Evolutionary conservation across 768 basidiomycete genomes (phyloP).

Genomic region (Mycena capillaripes): DNA sequence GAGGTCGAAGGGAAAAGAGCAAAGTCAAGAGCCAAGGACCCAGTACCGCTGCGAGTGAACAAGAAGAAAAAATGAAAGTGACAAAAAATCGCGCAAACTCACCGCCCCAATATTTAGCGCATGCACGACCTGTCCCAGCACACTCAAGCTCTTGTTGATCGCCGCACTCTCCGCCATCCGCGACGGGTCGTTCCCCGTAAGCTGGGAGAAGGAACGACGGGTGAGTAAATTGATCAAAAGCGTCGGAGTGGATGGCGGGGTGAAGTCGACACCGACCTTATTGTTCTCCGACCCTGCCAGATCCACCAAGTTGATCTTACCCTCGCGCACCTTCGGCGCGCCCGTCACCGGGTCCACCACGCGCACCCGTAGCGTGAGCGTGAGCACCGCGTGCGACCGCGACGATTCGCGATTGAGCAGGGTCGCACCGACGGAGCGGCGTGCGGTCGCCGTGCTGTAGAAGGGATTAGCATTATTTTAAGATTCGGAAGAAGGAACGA

Average conservation of each 20-base stretch:
- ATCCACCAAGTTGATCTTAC: conserved; percentile 90
- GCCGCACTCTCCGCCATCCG: conserved; percentile 91
- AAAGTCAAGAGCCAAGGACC: neutral
- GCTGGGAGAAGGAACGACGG: conserved; percentile 46
- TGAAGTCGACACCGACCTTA: too few species aligned
- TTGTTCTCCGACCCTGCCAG: conserved; percentile 94
- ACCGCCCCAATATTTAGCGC: conserved; percentile 83
- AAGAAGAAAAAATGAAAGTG: too few species aligned
- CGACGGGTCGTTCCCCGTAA: conserved; percentile 89
- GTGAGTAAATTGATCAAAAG: neutral
- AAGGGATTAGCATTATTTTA: neutral
- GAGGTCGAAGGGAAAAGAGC: neutral
- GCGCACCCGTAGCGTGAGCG: conserved; percentile 67
- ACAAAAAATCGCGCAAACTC: conserved; percentile 44
- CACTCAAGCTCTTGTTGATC: conserved; percentile 91
- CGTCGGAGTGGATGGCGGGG: too few species aligned
- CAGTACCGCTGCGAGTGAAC: too few species aligned
- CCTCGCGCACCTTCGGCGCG: conserved; percentile 42
- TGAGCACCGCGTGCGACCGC: conserved; percentile 90
- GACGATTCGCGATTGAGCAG: conserved; percentile 89
- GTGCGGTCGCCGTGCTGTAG: conserved; percentile 75
- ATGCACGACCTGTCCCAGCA: conserved; percentile 90
- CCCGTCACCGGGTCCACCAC: neutral
- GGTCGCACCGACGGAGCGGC: conserved; percentile 89
- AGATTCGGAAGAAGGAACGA: neutral